Evolutionary conservation across 257 asterid genomes (phyloP).

Genomic region (Eucommia ulmoides): DNA sequence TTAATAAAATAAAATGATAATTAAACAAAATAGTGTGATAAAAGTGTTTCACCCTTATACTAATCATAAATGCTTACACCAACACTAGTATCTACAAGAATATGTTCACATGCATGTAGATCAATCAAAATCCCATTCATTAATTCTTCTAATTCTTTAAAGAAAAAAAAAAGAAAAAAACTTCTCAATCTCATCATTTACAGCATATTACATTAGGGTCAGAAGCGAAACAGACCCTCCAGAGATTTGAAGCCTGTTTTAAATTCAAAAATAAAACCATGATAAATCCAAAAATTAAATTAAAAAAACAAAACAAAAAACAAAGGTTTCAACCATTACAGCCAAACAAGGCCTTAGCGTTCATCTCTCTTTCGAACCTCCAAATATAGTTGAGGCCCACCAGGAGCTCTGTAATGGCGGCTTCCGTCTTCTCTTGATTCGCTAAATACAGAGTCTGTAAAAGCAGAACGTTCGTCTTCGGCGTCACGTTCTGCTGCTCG

Average conservation of each 20-base stretch:
- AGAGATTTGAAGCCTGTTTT: slow-evolving; percentile 19
- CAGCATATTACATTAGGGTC: slow-evolving; percentile 35
- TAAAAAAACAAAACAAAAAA: not conserved
- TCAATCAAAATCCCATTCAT: not conserved
- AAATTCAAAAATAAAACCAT: slow-evolving; percentile 9
- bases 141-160: not conserved
- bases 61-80: too few relatives aligned
- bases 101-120: slow-evolving; percentile 39
- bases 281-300: not conserved
- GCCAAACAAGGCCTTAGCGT: slow-evolving; percentile 59
- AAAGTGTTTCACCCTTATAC: too few relatives aligned
- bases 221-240: slow-evolving; percentile 27
- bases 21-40: too few relatives aligned
- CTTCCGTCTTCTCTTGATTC: slow-evolving; percentile 75
- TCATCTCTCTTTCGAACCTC: slow-evolving; percentile 96
- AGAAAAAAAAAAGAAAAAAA: too few relatives aligned
- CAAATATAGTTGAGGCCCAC: slow-evolving; percentile 90
- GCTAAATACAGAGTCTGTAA: slow-evolving; percentile 73
- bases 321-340: not conserved
- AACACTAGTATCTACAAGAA: slow-evolving; percentile 31
- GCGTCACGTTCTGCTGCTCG: slow-evolving; percentile 61
- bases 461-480: slow-evolving; percentile 52
- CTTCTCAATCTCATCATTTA: slow-evolving; percentile 20
- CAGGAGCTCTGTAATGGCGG: slow-evolving; percentile 89
- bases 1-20: too few relatives aligned